phyloP scores from a whole-genome alignment of 164 flowering plant genomes.

The Dillenia turbinata region DNA sequence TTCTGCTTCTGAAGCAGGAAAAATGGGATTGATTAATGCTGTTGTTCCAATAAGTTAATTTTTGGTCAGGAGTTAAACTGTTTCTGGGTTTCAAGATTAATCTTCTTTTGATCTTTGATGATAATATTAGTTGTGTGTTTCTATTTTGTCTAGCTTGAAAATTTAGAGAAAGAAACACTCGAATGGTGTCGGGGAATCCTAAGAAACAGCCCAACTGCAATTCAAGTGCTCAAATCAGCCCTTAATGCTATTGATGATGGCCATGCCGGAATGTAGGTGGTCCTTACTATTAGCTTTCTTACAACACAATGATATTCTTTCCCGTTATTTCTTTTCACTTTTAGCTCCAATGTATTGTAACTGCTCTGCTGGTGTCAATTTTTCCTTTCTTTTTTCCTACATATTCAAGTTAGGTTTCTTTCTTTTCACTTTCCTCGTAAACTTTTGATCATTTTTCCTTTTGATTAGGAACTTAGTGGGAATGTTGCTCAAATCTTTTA shows the following conservation, averaged over 20 bases:
- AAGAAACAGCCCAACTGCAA: slow-evolving; percentile 86
- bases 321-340: too few relatives aligned
- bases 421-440: too few relatives aligned
- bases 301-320: too few relatives aligned
- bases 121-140: background rate
- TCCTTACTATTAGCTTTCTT: background rate
- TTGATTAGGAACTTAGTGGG: slow-evolving; percentile 63
- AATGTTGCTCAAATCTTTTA: slow-evolving; percentile 84
- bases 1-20: slow-evolving; percentile 82
- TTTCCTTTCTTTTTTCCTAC: too few relatives aligned
- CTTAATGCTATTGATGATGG: slow-evolving; percentile 97
- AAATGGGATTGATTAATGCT: slow-evolving; percentile 87
- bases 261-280: slow-evolving; percentile 96
- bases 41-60: slow-evolving; percentile 80
- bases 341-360: too few relatives aligned
- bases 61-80: background rate
- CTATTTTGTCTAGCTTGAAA: slow-evolving; percentile 46
- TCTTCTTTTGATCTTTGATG: background rate
- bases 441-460: background rate
- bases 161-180: slow-evolving; percentile 78
- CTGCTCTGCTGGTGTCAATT: too few relatives aligned
- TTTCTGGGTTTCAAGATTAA: background rate
- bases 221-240: slow-evolving; percentile 83
- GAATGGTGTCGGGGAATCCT: slow-evolving; percentile 93
- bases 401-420: too few relatives aligned